Conservation (phyloP, 1,284 basidiomycete species). For the Spongispora temasekensis region DNA sequence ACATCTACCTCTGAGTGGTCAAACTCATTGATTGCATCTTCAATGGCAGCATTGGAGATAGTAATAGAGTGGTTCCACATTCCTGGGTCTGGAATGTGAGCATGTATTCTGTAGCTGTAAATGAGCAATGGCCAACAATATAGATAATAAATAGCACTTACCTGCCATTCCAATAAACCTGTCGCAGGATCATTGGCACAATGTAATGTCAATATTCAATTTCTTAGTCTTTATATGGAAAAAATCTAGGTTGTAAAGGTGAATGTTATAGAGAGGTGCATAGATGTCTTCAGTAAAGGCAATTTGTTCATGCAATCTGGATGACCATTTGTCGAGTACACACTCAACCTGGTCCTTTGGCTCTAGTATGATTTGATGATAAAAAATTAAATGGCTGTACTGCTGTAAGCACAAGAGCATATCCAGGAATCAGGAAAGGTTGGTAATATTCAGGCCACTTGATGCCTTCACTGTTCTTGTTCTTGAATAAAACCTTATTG, state of each 20-base stretch:
- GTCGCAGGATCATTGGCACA: background rate
- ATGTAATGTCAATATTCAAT: background rate
- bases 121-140: background rate
- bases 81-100: background rate
- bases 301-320: background rate
- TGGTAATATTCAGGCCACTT: background rate
- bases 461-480: background rate
- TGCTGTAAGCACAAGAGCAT: background rate
- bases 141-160: background rate
- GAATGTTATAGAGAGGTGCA: background rate
- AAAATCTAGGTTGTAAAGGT: background rate
- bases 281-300: background rate
- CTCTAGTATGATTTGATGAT: background rate
- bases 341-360: background rate
- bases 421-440: background rate
- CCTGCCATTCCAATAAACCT: background rate
- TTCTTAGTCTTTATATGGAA: background rate
- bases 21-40: background rate
- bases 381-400: background rate
- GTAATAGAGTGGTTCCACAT: background rate
- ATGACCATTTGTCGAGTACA: background rate
- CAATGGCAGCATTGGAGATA: background rate
- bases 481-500: slow-evolving; percentile 3
- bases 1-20: background rate
- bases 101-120: background rate